phyloP scores from a whole-genome alignment of 2,329 filamentous ascomycete species.

The Paecilomyces fulvus region DNA sequence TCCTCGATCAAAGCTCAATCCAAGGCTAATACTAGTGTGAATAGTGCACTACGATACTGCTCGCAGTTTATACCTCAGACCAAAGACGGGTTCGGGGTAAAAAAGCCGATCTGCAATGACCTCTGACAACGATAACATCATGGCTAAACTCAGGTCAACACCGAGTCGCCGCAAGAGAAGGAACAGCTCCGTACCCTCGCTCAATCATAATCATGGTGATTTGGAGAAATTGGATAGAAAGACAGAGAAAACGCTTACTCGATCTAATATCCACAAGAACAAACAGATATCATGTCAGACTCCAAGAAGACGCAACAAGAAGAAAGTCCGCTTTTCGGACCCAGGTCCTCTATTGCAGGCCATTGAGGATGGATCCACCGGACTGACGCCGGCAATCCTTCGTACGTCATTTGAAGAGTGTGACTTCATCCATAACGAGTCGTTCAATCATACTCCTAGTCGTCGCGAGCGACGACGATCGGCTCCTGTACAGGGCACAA shows the following conservation, averaged over 20 bases:
- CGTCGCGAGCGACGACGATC: slow-evolving; percentile 23
- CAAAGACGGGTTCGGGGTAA: not conserved
- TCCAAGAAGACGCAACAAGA: slow-evolving; percentile 25
- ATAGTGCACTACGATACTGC: not conserved
- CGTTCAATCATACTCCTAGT: slow-evolving; percentile 19
- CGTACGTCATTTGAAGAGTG: slow-evolving; percentile 29
- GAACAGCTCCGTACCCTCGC: slow-evolving; percentile 12
- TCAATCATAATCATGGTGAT: slow-evolving; percentile 1
- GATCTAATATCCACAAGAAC: not conserved
- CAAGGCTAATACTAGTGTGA: not conserved
- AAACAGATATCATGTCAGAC: slow-evolving; percentile 9
- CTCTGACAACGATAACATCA: not conserved
- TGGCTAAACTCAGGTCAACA: slow-evolving; percentile 16
- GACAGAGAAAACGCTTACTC: not conserved
- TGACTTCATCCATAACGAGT: slow-evolving; percentile 10
- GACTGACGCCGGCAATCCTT: slow-evolving; percentile 36
- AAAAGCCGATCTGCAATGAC: not conserved
- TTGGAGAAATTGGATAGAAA: not conserved
- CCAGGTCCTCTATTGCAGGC: slow-evolving; percentile 23
- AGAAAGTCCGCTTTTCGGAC: slow-evolving; percentile 40
- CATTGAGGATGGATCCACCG: slow-evolving; percentile 23
- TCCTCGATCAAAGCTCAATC: not conserved
- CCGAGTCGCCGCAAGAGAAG: slow-evolving; percentile 18
- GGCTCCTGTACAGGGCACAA: slow-evolving; percentile 20
- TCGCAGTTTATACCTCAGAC: not conserved